These are phyloP conservation scores for Pneumocystis murina DNA, from an alignment of 1,139 yeast species.

Conservation along the genomic window DNA sequence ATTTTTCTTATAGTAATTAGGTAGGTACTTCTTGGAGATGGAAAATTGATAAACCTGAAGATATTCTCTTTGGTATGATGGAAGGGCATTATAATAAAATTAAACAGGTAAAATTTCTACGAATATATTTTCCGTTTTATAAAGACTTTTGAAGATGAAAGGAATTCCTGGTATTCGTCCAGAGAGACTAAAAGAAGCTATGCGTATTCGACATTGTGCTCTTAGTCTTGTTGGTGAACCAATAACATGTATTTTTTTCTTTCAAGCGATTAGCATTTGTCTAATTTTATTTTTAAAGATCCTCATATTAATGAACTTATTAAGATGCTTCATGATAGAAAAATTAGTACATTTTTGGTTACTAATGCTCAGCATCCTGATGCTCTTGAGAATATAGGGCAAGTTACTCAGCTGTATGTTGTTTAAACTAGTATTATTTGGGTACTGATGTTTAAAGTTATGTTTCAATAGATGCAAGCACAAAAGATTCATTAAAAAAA, in stretches of 20 bases:
- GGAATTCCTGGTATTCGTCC: slow-evolving; percentile 92
- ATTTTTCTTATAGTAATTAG: background rate
- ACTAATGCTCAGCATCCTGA: slow-evolving; percentile 96
- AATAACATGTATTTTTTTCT: slow-evolving; percentile 33
- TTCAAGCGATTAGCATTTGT: background rate
- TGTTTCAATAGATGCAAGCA: slow-evolving; percentile 85
- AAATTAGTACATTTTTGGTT: slow-evolving; percentile 73
- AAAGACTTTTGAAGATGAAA: slow-evolving; percentile 43
- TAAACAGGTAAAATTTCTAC: slow-evolving; percentile 25
- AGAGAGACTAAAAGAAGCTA: slow-evolving; percentile 81
- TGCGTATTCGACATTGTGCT: slow-evolving; percentile 79
- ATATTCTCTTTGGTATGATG: slow-evolving; percentile 68
- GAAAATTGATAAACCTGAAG: slow-evolving; percentile 85
- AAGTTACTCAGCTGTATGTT: slow-evolving; percentile 68
- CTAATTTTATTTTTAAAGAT: slow-evolving; percentile 24
- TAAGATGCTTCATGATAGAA: slow-evolving; percentile 58
- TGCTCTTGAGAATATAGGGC: slow-evolving; percentile 48
- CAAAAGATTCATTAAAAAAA: slow-evolving; percentile 59
- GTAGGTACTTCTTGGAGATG: slow-evolving; percentile 89
- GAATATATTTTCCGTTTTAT: background rate
- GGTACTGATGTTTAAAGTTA: background rate
- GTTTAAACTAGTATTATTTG: background rate
- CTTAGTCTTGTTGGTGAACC: slow-evolving; percentile 89
- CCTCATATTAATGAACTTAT: slow-evolving; percentile 81
- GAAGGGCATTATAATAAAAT: slow-evolving; percentile 82